These are phyloP conservation scores for Aechmea fasciata DNA, from an alignment of 176 grass and related monocot species.

Conservation along the genomic window DNA sequence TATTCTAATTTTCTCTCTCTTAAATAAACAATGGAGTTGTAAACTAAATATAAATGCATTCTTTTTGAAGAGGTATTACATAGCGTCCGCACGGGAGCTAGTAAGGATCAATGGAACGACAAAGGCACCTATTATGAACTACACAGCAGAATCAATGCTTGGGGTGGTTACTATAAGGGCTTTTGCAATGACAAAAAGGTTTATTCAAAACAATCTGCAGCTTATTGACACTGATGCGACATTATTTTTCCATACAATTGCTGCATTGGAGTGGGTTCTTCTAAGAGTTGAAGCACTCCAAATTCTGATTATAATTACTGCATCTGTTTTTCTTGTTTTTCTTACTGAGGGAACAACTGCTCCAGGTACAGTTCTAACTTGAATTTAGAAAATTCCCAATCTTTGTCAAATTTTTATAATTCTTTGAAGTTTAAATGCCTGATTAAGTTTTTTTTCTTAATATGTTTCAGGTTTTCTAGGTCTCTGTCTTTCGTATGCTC, in stretches of 20 bases:
- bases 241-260: slow-evolving; percentile 78
- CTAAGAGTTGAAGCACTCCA: slow-evolving; percentile 68
- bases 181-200: slow-evolving; percentile 47
- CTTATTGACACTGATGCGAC: slow-evolving; percentile 60
- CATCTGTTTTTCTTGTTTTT: slow-evolving; percentile 46
- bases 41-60: not conserved
- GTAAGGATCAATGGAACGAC: slow-evolving; percentile 85
- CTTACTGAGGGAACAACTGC: slow-evolving; percentile 42
- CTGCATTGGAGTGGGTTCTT: slow-evolving; percentile 75
- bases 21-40: not conserved
- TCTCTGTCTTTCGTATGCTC: slow-evolving; percentile 70
- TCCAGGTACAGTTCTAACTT: slow-evolving; percentile 24
- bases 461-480: slow-evolving; percentile 58
- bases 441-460: slow-evolving; percentile 8
- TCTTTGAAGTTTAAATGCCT: slow-evolving; percentile 9
- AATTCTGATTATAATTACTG: slow-evolving; percentile 54
- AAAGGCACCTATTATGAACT: slow-evolving; percentile 85
- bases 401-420: not conserved
- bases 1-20: not conserved
- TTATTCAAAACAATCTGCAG: slow-evolving; percentile 58
- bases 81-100: slow-evolving; percentile 72
- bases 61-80: slow-evolving; percentile 67
- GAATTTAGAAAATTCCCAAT: not conserved
- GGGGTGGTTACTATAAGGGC: slow-evolving; percentile 80
- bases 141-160: slow-evolving; percentile 60